Percentiles rank a stretch among this genome's conserved stretches.
Evolutionary conservation across 139 green algal species (phyloP).

Genomic region (Volvox reticuliferus): DNA sequence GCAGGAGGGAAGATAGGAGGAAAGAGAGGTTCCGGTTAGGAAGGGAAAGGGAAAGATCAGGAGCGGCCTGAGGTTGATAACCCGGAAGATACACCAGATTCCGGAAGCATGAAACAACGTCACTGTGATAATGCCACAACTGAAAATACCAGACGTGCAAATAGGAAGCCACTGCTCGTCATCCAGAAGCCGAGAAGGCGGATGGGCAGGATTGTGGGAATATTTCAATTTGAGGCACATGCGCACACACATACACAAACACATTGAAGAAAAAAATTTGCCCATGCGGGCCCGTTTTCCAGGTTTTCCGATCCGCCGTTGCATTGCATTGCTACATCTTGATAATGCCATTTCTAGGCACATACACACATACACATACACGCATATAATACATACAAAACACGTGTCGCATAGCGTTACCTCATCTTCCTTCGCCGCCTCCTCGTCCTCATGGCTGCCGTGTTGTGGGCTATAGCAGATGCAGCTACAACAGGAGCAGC

Average conservation of each 20-base stretch:
- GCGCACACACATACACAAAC: not conserved
- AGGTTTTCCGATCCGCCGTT: too few species aligned
- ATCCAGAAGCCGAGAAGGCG: too few species aligned
- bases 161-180: too few species aligned
- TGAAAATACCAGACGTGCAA: too few species aligned
- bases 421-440: not conserved
- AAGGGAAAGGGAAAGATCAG: not conserved
- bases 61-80: too few species aligned
- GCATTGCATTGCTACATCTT: too few species aligned
- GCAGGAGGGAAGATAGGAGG: not conserved
- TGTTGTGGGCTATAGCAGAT: not conserved
- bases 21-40: not conserved
- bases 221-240: not conserved
- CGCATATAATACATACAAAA: not conserved
- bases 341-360: too few species aligned
- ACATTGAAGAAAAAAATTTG: too few species aligned
- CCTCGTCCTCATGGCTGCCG: not conserved
- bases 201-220: not conserved
- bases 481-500: conserved; percentile 15
- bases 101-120: too few species aligned
- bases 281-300: too few species aligned
- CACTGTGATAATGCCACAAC: too few species aligned
- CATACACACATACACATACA: not conserved
- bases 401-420: not conserved
- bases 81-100: too few species aligned